These are phyloP conservation scores for Dioscorea alata DNA, from an alignment of 106 monocot species.

Conservation along the genomic window DNA sequence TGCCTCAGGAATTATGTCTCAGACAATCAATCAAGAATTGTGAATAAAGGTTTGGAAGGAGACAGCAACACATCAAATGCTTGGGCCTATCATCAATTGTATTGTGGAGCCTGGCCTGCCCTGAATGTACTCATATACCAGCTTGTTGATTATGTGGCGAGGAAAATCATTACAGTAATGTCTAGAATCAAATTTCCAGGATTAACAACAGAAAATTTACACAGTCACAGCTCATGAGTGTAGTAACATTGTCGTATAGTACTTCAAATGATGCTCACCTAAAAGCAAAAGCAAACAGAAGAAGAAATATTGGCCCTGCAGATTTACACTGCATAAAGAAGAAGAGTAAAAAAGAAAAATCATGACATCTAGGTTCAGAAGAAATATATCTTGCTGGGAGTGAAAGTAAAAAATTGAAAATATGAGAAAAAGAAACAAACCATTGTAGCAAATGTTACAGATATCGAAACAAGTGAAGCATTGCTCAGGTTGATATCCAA, in stretches of 20 bases:
- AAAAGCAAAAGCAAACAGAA: constrained; percentile 94
- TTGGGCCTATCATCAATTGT: too few species aligned
- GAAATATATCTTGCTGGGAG: background rate
- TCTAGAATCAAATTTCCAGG: too few species aligned
- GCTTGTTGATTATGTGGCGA: too few species aligned
- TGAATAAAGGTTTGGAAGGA: too few species aligned
- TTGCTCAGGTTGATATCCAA: constrained; percentile 95
- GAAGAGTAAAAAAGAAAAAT: constrained; percentile 3
- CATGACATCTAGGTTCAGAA: background rate
- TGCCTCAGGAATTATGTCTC: too few species aligned
- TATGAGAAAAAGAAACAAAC: constrained; percentile 24
- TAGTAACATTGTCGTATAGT: background rate
- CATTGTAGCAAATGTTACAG: constrained; percentile 98
- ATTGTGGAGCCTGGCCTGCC: too few species aligned
- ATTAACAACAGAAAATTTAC: too few species aligned
- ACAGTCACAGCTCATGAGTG: background rate
- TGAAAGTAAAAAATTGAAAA: background rate
- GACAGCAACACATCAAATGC: too few species aligned
- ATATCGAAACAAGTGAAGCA: constrained; percentile 87
- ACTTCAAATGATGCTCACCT: constrained; percentile 36
- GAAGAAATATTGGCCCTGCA: constrained; percentile 89
- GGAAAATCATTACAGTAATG: too few species aligned
- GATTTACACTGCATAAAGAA: constrained; percentile 88
- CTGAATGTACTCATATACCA: too few species aligned
- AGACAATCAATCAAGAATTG: too few species aligned